Base-by-base conservation (phyloP, 257 asterid species). In the Scutellaria barbata region DNA sequence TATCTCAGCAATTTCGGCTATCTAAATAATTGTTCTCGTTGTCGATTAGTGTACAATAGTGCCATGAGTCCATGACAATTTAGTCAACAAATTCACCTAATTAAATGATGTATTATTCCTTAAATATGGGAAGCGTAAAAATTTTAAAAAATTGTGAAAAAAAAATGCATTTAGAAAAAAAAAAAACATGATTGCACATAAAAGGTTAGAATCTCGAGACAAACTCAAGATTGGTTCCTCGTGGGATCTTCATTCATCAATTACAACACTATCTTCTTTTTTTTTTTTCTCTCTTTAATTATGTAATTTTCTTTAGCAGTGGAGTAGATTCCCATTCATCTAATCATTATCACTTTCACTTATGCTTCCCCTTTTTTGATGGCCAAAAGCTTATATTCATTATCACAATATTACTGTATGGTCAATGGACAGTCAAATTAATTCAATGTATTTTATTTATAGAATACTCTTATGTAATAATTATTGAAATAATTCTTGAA, bases 191-290 rank as follows among this genome's bases (percentile, higher is more conserved):
- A 84, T 74, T 66, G 72, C 76, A 17, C n/a, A 42, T 2, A 64
- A 69, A 77, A 73, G 75, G 81, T 77, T 80, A 79, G 89, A 81
- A 88, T 88, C 89, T 82, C 85, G 78, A 87, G 86, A 80, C 68
- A 57, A 53, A 30, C 80, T 83, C 78, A 84, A 84, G 92, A 84
- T 84, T 79, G 81, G 81, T 40, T 81, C 80, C 74, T 71, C 82
- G 80, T 82, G 85, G 67, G 68, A 81, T 81, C 81, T 71, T 67
- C 72, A 64, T 70, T 71, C 74, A 48, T 76, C 53, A 48, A 56
- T 53, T 55, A 72, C 80, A 75, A 13, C 18, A 20, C 9, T 51
- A 14, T 66, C 10, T 10, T 1, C 43, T 17, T 7, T 39, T 5
- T 73, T 47, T 55, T 17, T 13, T 3, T 8, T 41, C 30, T 41